Conservation (phyloP, 1,284 basidiomycete genomes). For the Apiotrichum montevideense region DNA sequence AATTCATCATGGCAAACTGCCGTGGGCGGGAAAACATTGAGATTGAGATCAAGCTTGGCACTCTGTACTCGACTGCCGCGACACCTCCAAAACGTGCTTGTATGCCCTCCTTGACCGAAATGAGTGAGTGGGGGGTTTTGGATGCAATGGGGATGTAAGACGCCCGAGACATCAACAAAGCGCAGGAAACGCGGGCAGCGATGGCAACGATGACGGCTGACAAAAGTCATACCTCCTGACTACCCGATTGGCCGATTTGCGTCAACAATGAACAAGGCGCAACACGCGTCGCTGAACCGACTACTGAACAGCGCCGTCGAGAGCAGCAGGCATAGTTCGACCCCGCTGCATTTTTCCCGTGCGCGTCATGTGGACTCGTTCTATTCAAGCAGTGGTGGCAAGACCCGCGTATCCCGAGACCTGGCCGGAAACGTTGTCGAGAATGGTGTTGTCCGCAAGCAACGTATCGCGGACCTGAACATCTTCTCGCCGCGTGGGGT, state of each 20-base stretch:
- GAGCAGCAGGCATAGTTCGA: conserved; percentile 51
- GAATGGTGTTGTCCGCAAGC: conserved; percentile 61
- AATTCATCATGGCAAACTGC: conserved; percentile 61
- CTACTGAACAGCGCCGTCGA: conserved; percentile 64
- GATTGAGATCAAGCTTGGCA: conserved; percentile 90
- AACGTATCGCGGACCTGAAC: conserved; percentile 79
- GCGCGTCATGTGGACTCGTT: conserved; percentile 77
- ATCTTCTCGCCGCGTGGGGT: conserved; percentile 71
- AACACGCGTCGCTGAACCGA: conserved; percentile 79
- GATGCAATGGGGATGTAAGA: no score
- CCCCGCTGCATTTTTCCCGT: conserved; percentile 69
- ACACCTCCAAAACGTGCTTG: conserved; percentile 49
- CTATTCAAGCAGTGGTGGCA: conserved; percentile 52
- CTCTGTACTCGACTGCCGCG: conserved; percentile 56
- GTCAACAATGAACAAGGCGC: conserved; percentile 81
- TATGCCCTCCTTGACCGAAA: conserved; percentile 73
- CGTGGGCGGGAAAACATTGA: conserved; percentile 49
- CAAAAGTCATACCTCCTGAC: conserved; percentile 51
- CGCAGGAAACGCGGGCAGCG: no score
- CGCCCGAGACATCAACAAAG: no score
- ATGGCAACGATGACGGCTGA: conserved; percentile 35
- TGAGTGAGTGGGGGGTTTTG: conserved; percentile 57
- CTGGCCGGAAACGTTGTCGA: conserved; percentile 61
- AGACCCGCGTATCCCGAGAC: conserved; percentile 78
- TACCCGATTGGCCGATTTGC: conserved; percentile 61